Conservation (phyloP, 1,139 yeast species). For the Suhomyces maxii region DNA sequence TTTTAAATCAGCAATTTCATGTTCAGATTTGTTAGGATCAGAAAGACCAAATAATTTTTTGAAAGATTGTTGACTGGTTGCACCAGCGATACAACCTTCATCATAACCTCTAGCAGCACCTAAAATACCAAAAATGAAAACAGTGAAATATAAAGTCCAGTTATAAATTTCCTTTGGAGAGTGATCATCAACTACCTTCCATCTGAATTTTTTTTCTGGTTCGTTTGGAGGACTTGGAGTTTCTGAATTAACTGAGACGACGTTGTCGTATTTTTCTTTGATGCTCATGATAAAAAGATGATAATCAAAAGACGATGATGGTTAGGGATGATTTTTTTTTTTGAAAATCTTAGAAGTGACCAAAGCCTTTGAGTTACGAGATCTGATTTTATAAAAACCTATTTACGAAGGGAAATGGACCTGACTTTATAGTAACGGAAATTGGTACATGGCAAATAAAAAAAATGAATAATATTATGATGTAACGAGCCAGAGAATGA, state of each 20-base stretch:
- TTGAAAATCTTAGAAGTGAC: no score
- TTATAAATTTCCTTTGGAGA: constrained; percentile 54
- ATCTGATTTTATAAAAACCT: no score
- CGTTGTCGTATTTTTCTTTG: constrained; percentile 2
- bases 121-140: constrained; percentile 52
- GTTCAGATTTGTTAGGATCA: constrained; percentile 36
- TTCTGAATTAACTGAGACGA: constrained; percentile 1
- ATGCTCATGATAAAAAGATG: neutral
- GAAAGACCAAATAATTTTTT: constrained; percentile 44
- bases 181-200: constrained; percentile 18
- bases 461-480: no score
- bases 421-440: no score
- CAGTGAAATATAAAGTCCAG: constrained; percentile 48
- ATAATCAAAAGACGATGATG: neutral
- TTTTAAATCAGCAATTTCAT: constrained; percentile 44
- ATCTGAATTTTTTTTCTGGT: constrained; percentile 10
- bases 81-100: constrained; percentile 54
- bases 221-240: constrained; percentile 1
- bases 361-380: no score
- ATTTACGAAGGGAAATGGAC: no score
- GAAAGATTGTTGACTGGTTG: constrained; percentile 47
- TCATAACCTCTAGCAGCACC: constrained; percentile 52
- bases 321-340: no score
- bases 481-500: no score
- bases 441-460: no score